These are phyloP conservation scores for Cyberlindnera saturnus DNA, from an alignment of 805 yeast genomes.

Conservation along the genomic window DNA sequence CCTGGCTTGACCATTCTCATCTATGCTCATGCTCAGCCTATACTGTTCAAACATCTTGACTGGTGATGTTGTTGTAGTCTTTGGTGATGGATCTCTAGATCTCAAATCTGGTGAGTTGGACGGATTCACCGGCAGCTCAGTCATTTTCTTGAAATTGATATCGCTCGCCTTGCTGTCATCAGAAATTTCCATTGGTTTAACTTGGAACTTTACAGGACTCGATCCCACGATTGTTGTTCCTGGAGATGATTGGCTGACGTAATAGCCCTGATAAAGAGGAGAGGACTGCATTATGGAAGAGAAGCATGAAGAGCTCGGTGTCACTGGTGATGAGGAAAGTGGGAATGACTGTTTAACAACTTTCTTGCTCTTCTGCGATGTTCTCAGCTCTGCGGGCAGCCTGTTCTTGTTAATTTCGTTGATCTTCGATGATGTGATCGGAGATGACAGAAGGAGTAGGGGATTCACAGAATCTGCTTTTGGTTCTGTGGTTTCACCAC, in stretches of 20 bases:
- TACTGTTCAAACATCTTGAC: conserved; percentile 3
- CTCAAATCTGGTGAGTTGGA: conserved; percentile 15
- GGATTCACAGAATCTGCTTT: conserved; percentile 18
- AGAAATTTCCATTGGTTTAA: conserved; percentile 19
- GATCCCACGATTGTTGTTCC: conserved; percentile 13
- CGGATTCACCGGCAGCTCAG: conserved; percentile 18
- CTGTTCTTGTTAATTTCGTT: conserved; percentile 12
- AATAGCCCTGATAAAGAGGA: conserved; percentile 25
- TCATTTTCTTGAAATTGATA: not conserved
- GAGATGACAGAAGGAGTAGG: conserved; percentile 22
- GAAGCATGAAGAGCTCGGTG: conserved; percentile 24
- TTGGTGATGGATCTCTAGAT: conserved; percentile 1
- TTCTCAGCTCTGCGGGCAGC: conserved; percentile 2
- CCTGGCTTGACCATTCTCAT: conserved; percentile 23
- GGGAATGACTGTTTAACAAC: not conserved
- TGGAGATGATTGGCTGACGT: conserved; percentile 20
- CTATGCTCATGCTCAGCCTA: conserved; percentile 15
- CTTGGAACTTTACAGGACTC: conserved; percentile 21
- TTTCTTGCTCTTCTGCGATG: not conserved
- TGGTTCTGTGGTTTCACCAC: not conserved
- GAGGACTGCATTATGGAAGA: conserved; percentile 26
- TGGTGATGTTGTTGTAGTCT: not conserved
- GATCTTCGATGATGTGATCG: conserved; percentile 15
- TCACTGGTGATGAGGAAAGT: conserved; percentile 21
- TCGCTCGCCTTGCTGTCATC: conserved; percentile 4